Percentiles rank a stretch among this genome's conserved stretches.
These are phyloP conservation scores for Astrothelium macrocarpum DNA, from an alignment of 495 filamentous ascomycete species.

Conservation along the genomic window DNA sequence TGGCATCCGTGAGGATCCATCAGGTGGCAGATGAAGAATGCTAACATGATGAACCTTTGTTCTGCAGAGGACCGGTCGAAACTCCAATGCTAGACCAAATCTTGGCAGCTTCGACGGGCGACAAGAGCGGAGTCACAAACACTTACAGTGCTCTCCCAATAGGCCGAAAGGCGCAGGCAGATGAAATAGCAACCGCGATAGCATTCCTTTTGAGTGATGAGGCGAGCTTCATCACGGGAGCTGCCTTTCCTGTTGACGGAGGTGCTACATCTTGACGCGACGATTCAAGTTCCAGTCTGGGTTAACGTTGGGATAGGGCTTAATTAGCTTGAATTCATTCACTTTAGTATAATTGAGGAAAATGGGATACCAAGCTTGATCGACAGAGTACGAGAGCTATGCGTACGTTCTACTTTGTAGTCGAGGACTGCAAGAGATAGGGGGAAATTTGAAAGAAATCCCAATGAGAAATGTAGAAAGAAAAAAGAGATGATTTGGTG, in stretches of 20 bases:
- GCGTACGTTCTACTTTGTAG: too few species aligned
- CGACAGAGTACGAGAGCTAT: too few species aligned
- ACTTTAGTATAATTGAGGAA: too few species aligned
- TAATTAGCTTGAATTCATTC: background rate
- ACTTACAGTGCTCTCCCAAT: background rate
- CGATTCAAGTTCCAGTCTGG: background rate
- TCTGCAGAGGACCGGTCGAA: background rate
- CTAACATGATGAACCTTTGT: background rate
- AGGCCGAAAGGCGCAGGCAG: background rate
- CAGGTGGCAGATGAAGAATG: background rate
- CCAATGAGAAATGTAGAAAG: too few species aligned
- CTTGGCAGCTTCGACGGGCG: background rate
- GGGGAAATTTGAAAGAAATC: too few species aligned
- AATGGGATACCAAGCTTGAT: too few species aligned
- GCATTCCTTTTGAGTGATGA: background rate
- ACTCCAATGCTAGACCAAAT: conserved; percentile 1
- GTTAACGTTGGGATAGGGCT: background rate
- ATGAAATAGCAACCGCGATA: background rate
- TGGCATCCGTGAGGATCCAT: too few species aligned
- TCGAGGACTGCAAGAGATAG: too few species aligned
- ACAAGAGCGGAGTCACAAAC: background rate
- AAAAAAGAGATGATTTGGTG: too few species aligned
- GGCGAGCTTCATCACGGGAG: background rate
- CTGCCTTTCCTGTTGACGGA: background rate
- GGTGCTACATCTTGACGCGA: background rate